A percentile compares a stretch with the other conserved stretches of the same genome.
phyloP scores from a whole-genome alignment of 306 rosid genomes.

The Senna siamea region DNA sequence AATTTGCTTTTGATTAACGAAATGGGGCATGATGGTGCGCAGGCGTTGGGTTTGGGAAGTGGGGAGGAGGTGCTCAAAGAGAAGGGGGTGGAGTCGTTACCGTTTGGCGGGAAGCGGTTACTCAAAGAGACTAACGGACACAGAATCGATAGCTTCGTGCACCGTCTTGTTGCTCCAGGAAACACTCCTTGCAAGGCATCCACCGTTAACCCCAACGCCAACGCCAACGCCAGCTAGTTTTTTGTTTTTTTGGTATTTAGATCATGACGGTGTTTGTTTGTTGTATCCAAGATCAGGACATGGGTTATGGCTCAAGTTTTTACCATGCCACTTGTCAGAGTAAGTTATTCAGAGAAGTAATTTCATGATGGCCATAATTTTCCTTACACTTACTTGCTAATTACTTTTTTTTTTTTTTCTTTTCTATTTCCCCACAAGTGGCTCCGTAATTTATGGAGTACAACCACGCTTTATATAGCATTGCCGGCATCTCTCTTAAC shows the following conservation, averaged over 20 bases:
- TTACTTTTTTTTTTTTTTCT: too few relatives aligned
- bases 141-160: conserved; percentile 79
- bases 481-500: too few relatives aligned
- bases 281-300: conserved; percentile 45
- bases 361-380: too few relatives aligned
- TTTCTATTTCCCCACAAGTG: too few relatives aligned
- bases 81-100: conserved; percentile 80
- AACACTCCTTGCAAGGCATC: conserved; percentile 77
- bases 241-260: neutral
- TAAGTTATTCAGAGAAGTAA: neutral
- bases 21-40: too few relatives aligned
- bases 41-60: conserved; percentile 68
- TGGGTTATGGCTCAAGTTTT: neutral
- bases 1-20: too few relatives aligned
- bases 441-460: too few relatives aligned
- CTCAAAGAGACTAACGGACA: conserved; percentile 91
- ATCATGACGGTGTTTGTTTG: conserved; percentile 25
- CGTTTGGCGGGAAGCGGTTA: conserved; percentile 99
- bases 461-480: too few relatives aligned
- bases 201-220: conserved; percentile 51
- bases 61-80: conserved; percentile 71
- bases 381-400: too few relatives aligned
- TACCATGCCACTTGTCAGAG: conserved; percentile 37
- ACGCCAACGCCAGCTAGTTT: conserved; percentile 39
- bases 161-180: conserved; percentile 71